Conservation (phyloP, 768 basidiomycete species). For the Lactifluus piperatus region DNA sequence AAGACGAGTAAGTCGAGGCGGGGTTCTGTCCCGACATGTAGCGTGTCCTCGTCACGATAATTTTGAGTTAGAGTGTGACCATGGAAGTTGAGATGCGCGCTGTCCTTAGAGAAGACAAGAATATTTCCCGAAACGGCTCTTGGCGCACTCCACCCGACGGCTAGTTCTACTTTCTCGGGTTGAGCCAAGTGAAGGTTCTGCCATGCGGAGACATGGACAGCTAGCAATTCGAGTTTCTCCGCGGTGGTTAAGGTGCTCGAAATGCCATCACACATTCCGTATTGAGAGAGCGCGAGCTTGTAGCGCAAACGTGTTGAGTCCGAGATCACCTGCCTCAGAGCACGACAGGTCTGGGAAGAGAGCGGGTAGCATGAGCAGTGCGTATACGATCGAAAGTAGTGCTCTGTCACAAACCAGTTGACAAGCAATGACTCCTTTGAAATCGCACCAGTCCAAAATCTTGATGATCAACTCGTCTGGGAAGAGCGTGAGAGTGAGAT, state of each 20-base stretch:
- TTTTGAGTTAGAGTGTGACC: not conserved
- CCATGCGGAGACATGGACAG: not conserved
- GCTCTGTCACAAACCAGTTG: slow-evolving; percentile 1
- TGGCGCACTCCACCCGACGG: slow-evolving; percentile 3
- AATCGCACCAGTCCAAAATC: slow-evolving; percentile 3
- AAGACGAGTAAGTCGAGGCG: not conserved
- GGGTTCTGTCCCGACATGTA: not conserved
- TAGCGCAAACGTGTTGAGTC: slow-evolving; percentile 3
- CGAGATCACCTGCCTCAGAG: not conserved
- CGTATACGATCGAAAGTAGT: not conserved
- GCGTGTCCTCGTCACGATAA: not conserved
- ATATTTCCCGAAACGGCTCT: slow-evolving; percentile 1
- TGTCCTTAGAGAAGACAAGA: slow-evolving; percentile 1
- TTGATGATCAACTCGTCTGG: slow-evolving; percentile 9
- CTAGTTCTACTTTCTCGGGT: not conserved
- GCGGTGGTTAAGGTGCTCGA: not conserved
- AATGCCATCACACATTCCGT: slow-evolving; percentile 8
- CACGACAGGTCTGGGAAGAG: slow-evolving; percentile 1
- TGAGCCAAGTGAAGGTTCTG: not conserved
- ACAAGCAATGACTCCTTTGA: not conserved
- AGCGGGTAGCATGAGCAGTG: not conserved
- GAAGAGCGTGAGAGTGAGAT: not conserved
- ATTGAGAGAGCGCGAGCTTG: slow-evolving; percentile 4
- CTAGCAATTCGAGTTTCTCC: slow-evolving; percentile 2
- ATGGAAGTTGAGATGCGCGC: not conserved